These are phyloP conservation scores for Rosa multiflora DNA, from an alignment of 306 rosid species.

Conservation along the genomic window DNA sequence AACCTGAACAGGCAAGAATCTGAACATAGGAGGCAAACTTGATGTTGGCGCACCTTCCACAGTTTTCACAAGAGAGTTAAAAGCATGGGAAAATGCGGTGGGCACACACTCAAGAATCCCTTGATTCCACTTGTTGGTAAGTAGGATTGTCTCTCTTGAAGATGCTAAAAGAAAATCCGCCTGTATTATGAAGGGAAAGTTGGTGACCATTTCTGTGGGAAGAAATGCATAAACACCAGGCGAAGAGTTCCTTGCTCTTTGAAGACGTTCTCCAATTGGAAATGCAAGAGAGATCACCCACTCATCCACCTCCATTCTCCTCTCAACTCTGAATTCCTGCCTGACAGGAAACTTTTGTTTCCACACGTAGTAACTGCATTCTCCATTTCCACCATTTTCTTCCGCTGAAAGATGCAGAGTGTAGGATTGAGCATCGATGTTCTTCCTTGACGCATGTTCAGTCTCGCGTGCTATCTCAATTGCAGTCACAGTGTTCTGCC, in stretches of 20 bases:
- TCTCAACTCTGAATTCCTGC: conserved; percentile 45
- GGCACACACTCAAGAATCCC: conserved; percentile 73
- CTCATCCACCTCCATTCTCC: conserved; percentile 57
- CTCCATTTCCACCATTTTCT: conserved; percentile 26
- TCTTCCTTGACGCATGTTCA: conserved; percentile 43
- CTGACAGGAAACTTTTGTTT: conserved; percentile 62
- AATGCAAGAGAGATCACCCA: conserved; percentile 63
- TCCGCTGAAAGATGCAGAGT: conserved; percentile 51
- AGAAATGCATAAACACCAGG: conserved; percentile 73
- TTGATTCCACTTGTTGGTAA: conserved; percentile 70
- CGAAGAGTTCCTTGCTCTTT: conserved; percentile 38
- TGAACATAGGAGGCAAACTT: conserved; percentile 44
- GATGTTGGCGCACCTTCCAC: conserved; percentile 42
- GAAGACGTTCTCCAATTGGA: conserved; percentile 53
- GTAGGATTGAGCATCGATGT: conserved; percentile 67
- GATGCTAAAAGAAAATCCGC: conserved; percentile 75
- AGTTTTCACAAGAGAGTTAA: conserved; percentile 43
- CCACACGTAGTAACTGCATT: conserved; percentile 67
- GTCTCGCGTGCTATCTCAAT: conserved; percentile 60
- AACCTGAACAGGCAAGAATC: conserved; percentile 46
- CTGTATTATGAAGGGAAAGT: conserved; percentile 75
- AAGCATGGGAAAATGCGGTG: conserved; percentile 58
- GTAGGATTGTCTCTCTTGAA: conserved; percentile 66
- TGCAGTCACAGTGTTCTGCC: conserved; percentile 37
- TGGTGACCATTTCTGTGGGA: conserved; percentile 73